Conservation (phyloP, 805 yeast genomes). For the Lachancea sp. region DNA sequence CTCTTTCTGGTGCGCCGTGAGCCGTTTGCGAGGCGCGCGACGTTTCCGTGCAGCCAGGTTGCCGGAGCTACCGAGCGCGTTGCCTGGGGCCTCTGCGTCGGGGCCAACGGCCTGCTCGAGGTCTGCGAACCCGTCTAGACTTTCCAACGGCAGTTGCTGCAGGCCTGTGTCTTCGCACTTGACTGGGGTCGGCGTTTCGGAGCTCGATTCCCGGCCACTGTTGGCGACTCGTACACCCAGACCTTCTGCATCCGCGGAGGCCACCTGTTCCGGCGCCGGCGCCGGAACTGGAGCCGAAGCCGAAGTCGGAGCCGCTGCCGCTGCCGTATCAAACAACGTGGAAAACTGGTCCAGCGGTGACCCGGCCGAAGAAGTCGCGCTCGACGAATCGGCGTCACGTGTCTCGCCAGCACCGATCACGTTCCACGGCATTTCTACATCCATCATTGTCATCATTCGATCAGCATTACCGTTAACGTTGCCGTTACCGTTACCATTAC, state of each 20-base stretch:
- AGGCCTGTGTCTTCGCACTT: conserved; percentile 5
- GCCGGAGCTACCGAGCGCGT: background rate
- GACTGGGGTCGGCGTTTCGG: conserved; percentile 9
- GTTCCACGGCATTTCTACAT: no score
- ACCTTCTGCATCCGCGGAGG: no score
- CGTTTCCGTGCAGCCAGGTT: conserved; percentile 29
- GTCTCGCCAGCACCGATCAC: no score
- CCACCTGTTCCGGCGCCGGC: no score
- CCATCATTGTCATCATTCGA: no score
- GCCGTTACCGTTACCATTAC: no score
- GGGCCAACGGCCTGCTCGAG: conserved; percentile 4
- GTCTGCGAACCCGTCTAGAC: conserved; percentile 5
- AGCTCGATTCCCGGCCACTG: conserved; percentile 3
- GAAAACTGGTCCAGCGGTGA: conserved; percentile 11
- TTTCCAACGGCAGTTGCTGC: conserved; percentile 5
- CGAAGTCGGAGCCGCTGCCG: conserved; percentile 4
- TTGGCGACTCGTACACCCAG: no score
- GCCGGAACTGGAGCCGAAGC: no score
- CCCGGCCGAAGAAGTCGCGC: conserved; percentile 9
- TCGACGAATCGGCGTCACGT: background rate
- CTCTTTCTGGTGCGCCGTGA: conserved; percentile 54
- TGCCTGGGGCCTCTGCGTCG: background rate
- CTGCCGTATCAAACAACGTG: conserved; percentile 8
- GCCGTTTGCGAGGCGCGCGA: conserved; percentile 49
- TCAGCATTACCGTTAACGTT: no score